Percentiles rank a stretch among this genome's conserved stretches.
Conservation (phyloP, 371 early-diverging fungal species). For the Saksenaea oblongispora region DNA sequence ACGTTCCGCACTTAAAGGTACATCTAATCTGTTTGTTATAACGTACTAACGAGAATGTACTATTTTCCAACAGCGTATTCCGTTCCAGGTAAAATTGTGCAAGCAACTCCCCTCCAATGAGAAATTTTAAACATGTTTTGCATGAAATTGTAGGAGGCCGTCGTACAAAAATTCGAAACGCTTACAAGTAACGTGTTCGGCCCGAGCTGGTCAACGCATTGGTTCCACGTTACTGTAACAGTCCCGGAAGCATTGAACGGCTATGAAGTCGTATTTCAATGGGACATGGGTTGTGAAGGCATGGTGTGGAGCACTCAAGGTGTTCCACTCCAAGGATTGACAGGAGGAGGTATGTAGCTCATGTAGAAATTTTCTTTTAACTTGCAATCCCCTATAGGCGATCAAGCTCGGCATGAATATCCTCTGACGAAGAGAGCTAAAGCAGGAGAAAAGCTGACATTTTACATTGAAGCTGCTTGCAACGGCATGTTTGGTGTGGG, state of each 20-base stretch:
- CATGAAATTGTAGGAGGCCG: slow-evolving; percentile 37
- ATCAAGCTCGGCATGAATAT: slow-evolving; percentile 79
- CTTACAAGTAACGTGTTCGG: slow-evolving; percentile 39
- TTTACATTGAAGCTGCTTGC: slow-evolving; percentile 91
- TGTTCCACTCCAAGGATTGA: slow-evolving; percentile 84
- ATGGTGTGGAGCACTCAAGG: slow-evolving; percentile 88
- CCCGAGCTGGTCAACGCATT: slow-evolving; percentile 82
- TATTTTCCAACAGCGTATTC: slow-evolving; percentile 32
- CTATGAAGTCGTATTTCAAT: slow-evolving; percentile 71
- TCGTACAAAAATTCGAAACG: slow-evolving; percentile 35
- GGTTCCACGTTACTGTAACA: slow-evolving; percentile 73
- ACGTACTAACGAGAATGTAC: background rate
- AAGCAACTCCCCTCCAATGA: background rate
- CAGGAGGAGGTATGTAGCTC: slow-evolving; percentile 67
- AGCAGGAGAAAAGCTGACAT: slow-evolving; percentile 62
- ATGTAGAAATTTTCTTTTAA: background rate
- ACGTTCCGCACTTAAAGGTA: slow-evolving; percentile 76
- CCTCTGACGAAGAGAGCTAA: slow-evolving; percentile 62
- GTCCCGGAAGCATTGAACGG: slow-evolving; percentile 72
- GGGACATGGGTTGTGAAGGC: slow-evolving; percentile 87
- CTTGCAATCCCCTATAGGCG: slow-evolving; percentile 20
- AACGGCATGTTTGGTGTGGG: slow-evolving; percentile 94
- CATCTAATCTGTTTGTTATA: background rate
- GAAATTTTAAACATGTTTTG: background rate
- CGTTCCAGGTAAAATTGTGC: slow-evolving; percentile 33